Base-by-base conservation (phyloP, 805 yeast genomes). In the Wickerhamomyces xylosicus region DNA sequence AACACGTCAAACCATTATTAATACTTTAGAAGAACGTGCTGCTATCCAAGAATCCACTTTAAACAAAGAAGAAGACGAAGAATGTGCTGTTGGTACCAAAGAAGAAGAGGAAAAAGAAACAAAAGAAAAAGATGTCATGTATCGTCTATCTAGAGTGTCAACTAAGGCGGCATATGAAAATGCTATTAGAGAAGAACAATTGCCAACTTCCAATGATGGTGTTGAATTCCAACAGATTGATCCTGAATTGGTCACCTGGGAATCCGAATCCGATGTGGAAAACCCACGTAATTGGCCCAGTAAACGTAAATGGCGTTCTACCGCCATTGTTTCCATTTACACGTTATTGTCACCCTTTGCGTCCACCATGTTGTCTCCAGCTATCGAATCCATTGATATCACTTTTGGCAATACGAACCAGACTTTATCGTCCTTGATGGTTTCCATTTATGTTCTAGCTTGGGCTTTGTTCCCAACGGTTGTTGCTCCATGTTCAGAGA, bases 201-300 rank as follows among this genome's bases (percentile, higher is more conserved):
- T 59, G 7, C 63, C 62, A 9, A 57, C 62, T 1, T 37, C 32
- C 36, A 48, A 62, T 37, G 71, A 65, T 40, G 84, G 84, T 20
- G 62, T 61, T 8, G 82, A 77, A 48, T 77, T 71, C 51, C 59
- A 61, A 25, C 53, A 56, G 5, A 57, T 74, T 9, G 85, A 79
- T 48, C 85, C 84, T 0, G 84, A 79, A 48, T 59, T 79, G 36
- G 77, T 79, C 10, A 70, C 83, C 2, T 79, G 85, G 85, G 74
- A 76, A 25, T 77, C 78, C 3, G 67, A 65, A 15, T 68, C 72
- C 38, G 87, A 79, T 49, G 76, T 78, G 0, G 59, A 57, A 13
- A 69, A 74, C 51, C 85, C 87, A n/a, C 59, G 81, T 41, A 79
- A 79, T 53, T 79, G 85, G 85, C 21, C 67, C 1, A 19, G 38